Evolutionary conservation across 257 asterid species (phyloP).

Genomic region (Salvia miltiorrhiza): DNA sequence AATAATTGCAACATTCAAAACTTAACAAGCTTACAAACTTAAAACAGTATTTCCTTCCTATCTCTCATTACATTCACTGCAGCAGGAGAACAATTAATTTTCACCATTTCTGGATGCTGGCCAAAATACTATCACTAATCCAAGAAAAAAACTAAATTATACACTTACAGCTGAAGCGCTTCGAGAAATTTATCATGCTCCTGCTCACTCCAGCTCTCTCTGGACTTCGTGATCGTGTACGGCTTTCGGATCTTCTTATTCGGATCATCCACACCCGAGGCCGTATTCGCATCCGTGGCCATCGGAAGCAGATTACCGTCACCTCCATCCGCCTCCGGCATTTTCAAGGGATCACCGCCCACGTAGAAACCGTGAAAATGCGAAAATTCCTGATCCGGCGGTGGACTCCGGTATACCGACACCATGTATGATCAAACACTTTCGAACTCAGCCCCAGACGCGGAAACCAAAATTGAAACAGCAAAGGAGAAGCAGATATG

Average conservation of each 20-base stretch:
- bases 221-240: constrained; percentile 82
- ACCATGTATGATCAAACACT: constrained; percentile 46
- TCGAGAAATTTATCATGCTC: constrained; percentile 87
- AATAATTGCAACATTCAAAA: background rate
- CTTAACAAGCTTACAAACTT: background rate
- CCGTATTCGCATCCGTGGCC: constrained; percentile 28
- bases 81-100: background rate
- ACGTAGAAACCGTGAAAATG: constrained; percentile 26
- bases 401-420: constrained; percentile 65
- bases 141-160: background rate
- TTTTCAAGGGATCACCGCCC: constrained; percentile 34
- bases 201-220: constrained; percentile 95
- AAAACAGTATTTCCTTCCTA: background rate
- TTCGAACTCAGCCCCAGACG: constrained; percentile 5
- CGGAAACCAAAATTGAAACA: background rate
- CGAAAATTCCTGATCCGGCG: constrained; percentile 42
- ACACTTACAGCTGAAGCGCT: constrained; percentile 45
- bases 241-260: constrained; percentile 81
- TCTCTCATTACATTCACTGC: background rate
- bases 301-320: constrained; percentile 14
- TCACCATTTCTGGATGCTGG: background rate
- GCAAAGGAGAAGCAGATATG: background rate
- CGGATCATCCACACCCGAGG: constrained; percentile 47
- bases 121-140: background rate
- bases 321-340: constrained; percentile 12